Percentiles rank a stretch among this genome's conserved stretches.
phyloP scores from a whole-genome alignment of 148 eudicot genomes.

The Drosera capensis region DNA sequence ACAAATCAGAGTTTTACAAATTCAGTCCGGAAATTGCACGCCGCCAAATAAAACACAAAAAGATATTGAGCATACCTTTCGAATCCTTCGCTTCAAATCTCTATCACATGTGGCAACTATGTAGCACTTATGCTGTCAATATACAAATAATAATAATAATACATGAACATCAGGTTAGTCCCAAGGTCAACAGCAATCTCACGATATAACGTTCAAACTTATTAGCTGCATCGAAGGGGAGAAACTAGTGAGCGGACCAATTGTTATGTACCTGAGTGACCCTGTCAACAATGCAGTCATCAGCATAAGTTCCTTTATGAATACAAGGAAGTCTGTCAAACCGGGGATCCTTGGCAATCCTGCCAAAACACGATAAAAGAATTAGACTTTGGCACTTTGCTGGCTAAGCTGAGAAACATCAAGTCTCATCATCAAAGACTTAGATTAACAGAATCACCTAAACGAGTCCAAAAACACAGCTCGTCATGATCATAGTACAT shows the following conservation, averaged over 20 bases:
- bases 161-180: no score
- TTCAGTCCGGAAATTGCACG: neutral
- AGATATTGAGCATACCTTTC: constrained; percentile 42
- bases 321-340: constrained; percentile 91
- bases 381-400: neutral
- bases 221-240: no score
- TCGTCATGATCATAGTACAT: no score
- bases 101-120: constrained; percentile 97
- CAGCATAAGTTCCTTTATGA: constrained; percentile 98
- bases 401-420: no score
- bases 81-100: constrained; percentile 88
- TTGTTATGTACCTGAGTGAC: constrained; percentile 64
- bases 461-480: no score
- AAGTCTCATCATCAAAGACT: no score
- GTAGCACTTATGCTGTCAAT: constrained; percentile 85
- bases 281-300: constrained; percentile 85
- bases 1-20: neutral
- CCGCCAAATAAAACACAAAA: neutral
- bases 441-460: no score
- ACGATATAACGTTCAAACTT: no score
- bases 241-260: neutral
- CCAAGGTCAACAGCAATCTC: no score
- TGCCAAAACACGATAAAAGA: constrained; percentile 9
- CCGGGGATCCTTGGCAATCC: constrained; percentile 96
- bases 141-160: neutral